Evolutionary conservation across 805 yeast genomes (phyloP).

Genomic region (Ogataea methanolica): DNA sequence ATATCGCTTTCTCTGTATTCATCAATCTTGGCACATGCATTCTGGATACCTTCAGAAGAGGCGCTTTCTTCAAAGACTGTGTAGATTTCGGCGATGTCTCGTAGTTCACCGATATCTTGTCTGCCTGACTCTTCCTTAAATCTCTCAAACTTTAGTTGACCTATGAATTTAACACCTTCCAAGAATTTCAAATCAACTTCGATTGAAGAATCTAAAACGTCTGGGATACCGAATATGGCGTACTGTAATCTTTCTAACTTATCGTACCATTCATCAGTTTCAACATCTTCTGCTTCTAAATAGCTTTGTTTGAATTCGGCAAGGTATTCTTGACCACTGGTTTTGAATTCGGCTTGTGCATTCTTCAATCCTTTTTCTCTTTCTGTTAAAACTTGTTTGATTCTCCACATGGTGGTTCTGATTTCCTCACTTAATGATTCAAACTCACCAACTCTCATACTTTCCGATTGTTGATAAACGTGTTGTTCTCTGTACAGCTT

Average conservation of each 20-base stretch:
- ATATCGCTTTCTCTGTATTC: conserved; percentile 31
- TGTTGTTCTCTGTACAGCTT: conserved; percentile 69
- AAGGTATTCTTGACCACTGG: conserved; percentile 44
- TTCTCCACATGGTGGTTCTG: conserved; percentile 66
- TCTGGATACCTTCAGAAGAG: conserved; percentile 30
- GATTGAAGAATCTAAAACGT: conserved; percentile 55
- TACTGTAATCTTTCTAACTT: conserved; percentile 73
- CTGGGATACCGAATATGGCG: conserved; percentile 81
- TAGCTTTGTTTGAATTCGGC: conserved; percentile 55
- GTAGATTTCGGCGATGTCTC: conserved; percentile 33
- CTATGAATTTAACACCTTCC: conserved; percentile 64
- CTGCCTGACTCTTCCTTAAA: conserved; percentile 32
- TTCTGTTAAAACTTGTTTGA: conserved; percentile 83
- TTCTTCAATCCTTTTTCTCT: conserved; percentile 68
- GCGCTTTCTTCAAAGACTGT: conserved; percentile 34
- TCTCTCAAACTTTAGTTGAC: conserved; percentile 60
- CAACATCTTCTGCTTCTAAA: conserved; percentile 51
- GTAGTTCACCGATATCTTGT: conserved; percentile 41
- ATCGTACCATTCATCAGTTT: conserved; percentile 53
- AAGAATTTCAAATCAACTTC: conserved; percentile 54
- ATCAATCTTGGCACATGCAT: conserved; percentile 30
- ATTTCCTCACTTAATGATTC: conserved; percentile 35
- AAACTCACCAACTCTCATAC: conserved; percentile 19
- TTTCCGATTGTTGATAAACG: conserved; percentile 40
- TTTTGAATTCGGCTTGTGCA: conserved; percentile 44